Base-by-base conservation (phyloP, 495 filamentous ascomycete species). In the Podospora comata region DNA sequence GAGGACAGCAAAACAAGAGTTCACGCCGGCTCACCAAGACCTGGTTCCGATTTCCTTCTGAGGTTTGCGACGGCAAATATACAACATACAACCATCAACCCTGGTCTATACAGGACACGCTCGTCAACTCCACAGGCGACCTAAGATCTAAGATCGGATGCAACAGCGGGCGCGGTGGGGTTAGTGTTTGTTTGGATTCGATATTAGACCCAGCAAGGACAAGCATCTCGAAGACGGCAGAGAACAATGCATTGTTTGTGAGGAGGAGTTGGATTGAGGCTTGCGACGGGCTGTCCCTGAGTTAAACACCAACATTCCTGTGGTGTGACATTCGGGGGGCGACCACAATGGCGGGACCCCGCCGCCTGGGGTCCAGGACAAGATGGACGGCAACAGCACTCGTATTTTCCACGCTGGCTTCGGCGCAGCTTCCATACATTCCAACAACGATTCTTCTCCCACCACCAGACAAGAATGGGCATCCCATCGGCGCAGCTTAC, bases 391-490 rank as follows among this genome's bases (percentile, higher is more conserved):
- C 39, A 48, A 16, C 39, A 11, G 39, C 39, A 13, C 5, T 48
- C 9, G 39, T 48, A 11, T 48, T 48, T 11, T 48, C 39, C 3
- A 48, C 39, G 39, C 6, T 48, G 18, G 23, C 15, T 19, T 16
- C 48, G 9, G 73, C 83, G 65, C 76, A 81, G 26, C 80, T 92
- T 27, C 92, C 91, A 34, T 96, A 96, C 81, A 87, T 85, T 27
- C 91, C 93, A 0, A 91, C 93, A 0, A 85, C 82, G 26, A 83
- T 94, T 59, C 81, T 91, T 39, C 80, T 89, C 4, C 66, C 65
- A 7, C 39, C 66, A 57, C 76, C 79, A 3, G 67, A 83, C 65
- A 48, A 6, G 15, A 48, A 48, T 11, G 39, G 39, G 13, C 6
- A 48, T 16, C 39, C 39, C 7, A 16, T 48, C 27, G 60, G 73